phyloP scores from a whole-genome alignment of 352 stramenopile species.

The Ophiocytium majus region DNA sequence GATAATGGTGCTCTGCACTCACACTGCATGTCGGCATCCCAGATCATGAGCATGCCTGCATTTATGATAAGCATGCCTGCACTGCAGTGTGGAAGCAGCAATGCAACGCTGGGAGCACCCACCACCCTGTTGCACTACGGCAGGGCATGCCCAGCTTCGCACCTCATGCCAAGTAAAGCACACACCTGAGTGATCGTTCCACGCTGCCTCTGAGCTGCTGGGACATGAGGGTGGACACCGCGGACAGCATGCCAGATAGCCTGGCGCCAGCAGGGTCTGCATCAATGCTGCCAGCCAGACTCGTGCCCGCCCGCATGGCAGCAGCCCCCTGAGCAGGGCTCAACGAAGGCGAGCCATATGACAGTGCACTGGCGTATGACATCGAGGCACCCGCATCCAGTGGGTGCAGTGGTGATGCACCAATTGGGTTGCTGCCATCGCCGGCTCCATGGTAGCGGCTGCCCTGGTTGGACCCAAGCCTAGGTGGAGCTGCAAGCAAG shows the following conservation, averaged over 20 bases:
- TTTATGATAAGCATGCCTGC: background rate
- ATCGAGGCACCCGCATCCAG: too few species aligned
- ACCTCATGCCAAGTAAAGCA: too few species aligned
- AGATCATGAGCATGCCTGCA: background rate
- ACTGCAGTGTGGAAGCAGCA: conserved; percentile 33
- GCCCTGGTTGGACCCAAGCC: too few species aligned
- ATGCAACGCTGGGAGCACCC: conserved; percentile 63
- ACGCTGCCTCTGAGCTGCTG: conserved; percentile 73
- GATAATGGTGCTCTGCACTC: background rate
- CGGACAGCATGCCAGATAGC: conserved; percentile 65
- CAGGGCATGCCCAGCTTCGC: conserved; percentile 52
- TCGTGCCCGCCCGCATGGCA: background rate
- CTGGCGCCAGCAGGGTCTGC: background rate
- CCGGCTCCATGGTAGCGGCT: too few species aligned
- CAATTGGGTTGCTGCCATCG: too few species aligned
- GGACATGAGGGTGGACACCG: conserved; percentile 79
- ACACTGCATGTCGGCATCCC: background rate
- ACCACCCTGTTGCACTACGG: conserved; percentile 57
- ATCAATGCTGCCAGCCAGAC: background rate
- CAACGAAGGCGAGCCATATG: too few species aligned
- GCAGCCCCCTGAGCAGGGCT: background rate
- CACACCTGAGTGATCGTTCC: conserved; percentile 72
- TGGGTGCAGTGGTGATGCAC: too few species aligned
- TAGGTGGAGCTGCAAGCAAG: too few species aligned
- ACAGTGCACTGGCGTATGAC: too few species aligned